Conservation (phyloP, 768 basidiomycete species). For the Auricularia sp. region DNA sequence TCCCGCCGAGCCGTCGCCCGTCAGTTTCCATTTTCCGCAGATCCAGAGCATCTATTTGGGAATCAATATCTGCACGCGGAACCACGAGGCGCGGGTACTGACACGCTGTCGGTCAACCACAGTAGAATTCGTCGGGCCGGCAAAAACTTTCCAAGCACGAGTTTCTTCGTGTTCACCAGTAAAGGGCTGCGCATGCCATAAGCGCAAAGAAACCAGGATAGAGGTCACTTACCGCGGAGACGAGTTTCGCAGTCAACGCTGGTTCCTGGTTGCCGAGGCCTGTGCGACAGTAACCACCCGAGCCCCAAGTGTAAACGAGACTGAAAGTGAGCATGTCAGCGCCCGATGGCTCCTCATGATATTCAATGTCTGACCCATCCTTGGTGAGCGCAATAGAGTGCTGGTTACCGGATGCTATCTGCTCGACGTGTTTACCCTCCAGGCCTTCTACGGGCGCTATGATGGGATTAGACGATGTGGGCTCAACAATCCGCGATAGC, state of each 20-base stretch:
- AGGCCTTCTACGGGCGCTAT: conserved; percentile 69
- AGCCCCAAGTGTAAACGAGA: conserved; percentile 77
- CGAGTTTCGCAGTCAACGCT: conserved; percentile 64
- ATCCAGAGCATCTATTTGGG: conserved; percentile 62
- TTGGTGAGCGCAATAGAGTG: conserved; percentile 76
- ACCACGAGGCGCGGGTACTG: not conserved
- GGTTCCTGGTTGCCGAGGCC: conserved; percentile 84
- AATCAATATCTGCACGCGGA: not conserved
- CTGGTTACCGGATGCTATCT: conserved; percentile 81
- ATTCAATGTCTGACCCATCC: conserved; percentile 43
- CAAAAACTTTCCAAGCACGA: conserved; percentile 52
- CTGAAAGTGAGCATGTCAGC: conserved; percentile 27
- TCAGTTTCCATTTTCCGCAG: conserved; percentile 48
- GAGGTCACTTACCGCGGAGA: conserved; percentile 53
- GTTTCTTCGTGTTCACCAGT: conserved; percentile 19
- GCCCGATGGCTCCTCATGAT: not conserved
- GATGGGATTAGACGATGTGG: conserved; percentile 8
- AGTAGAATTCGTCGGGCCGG: conserved; percentile 78
- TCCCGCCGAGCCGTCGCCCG: conserved; percentile 66
- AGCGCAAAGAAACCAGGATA: not conserved
- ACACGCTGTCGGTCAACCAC: conserved; percentile 66
- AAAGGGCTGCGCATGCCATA: not conserved
- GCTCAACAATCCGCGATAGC: conserved; percentile 1
- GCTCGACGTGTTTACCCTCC: conserved; percentile 63
- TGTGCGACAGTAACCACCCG: conserved; percentile 83